These are phyloP conservation scores for Colletotrichum higginsianum DNA, from an alignment of 2,329 filamentous ascomycete genomes.

Conservation along the genomic window DNA sequence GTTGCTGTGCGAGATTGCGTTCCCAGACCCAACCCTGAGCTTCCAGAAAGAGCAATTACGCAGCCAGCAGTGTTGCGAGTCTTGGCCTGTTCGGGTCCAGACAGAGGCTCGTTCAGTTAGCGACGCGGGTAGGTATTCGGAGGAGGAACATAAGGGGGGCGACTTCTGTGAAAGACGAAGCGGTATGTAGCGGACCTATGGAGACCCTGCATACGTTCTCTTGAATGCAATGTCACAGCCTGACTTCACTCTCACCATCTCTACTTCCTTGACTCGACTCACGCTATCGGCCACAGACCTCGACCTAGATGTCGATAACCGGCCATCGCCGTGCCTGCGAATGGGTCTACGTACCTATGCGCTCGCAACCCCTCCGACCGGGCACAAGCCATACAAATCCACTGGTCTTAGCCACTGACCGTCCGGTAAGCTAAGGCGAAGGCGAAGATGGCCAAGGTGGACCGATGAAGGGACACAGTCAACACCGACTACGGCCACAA, in stretches of 20 bases:
- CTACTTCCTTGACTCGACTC: background rate
- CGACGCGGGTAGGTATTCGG: too few relatives aligned
- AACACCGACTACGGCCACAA: background rate
- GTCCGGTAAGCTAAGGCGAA: slow-evolving; percentile 11
- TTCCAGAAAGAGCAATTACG: too few relatives aligned
- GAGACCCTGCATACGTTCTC: too few relatives aligned
- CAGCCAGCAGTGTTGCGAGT: too few relatives aligned
- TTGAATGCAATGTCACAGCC: background rate
- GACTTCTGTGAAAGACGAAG: too few relatives aligned
- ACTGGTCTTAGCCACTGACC: slow-evolving; percentile 25
- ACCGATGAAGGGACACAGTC: background rate
- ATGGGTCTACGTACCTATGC: slow-evolving; percentile 11
- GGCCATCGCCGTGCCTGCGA: slow-evolving; percentile 4
- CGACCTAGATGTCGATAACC: background rate
- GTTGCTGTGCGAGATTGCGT: background rate
- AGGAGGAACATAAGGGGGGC: too few relatives aligned
- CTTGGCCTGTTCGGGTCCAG: too few relatives aligned
- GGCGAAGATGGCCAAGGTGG: background rate
- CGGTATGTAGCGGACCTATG: too few relatives aligned
- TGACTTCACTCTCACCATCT: background rate
- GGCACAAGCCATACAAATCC: background rate
- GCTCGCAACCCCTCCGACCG: slow-evolving; percentile 3
- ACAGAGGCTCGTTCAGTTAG: too few relatives aligned
- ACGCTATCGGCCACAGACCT: slow-evolving; percentile 5
- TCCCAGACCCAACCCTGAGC: too few relatives aligned